Percentiles rank a stretch among this genome's conserved stretches.
Evolutionary conservation across 1,284 basidiomycete species (phyloP).

Genomic region (Wolfiporia cocos): DNA sequence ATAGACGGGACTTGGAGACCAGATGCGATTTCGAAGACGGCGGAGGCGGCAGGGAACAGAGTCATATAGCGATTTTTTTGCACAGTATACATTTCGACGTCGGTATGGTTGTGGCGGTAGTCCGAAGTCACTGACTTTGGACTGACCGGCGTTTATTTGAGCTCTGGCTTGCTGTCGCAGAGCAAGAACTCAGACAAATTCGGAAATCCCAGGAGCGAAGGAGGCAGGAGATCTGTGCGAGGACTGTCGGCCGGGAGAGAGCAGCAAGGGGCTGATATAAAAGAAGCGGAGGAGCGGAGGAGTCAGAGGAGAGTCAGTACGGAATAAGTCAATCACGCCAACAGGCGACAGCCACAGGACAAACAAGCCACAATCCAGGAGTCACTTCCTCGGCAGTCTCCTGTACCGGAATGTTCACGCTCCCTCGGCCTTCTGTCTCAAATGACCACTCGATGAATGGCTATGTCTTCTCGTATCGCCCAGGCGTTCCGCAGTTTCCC

Average conservation of each 20-base stretch:
- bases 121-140: constrained; percentile 29
- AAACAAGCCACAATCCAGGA: constrained; percentile 17
- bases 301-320: constrained; percentile 19
- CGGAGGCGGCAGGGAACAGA: constrained; percentile 12
- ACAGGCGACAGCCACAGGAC: constrained; percentile 14
- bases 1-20: constrained; percentile 11
- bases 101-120: constrained; percentile 17
- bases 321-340: constrained; percentile 13
- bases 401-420: no score
- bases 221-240: not conserved
- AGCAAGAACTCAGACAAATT: constrained; percentile 16
- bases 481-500: no score
- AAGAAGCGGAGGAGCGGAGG: constrained; percentile 19
- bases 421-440: no score
- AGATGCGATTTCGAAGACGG: constrained; percentile 5
- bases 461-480: no score
- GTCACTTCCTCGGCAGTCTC: constrained; percentile 19
- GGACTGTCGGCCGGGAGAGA: not conserved
- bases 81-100: constrained; percentile 21
- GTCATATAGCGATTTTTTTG: constrained; percentile 18
- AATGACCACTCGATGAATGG: not conserved
- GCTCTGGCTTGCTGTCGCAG: constrained; percentile 18
- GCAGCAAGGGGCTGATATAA: constrained; percentile 21
- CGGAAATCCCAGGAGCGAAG: not conserved
- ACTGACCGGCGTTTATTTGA: constrained; percentile 23